These are phyloP conservation scores for Termitomyces sp. DNA, from an alignment of 768 basidiomycete genomes.

Conservation along the genomic window DNA sequence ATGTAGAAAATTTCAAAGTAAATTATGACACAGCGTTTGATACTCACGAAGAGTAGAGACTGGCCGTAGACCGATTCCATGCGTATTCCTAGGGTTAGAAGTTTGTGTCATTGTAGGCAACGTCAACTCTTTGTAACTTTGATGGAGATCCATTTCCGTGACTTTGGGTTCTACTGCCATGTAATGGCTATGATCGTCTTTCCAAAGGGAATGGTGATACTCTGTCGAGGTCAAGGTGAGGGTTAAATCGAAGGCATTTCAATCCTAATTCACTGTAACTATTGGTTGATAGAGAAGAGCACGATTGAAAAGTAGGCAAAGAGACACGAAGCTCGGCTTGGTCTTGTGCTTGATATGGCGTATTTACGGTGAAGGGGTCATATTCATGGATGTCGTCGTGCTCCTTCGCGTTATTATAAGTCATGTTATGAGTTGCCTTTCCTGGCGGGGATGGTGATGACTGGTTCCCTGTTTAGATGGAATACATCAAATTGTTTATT, in stretches of 20 bases:
- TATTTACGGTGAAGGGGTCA: slow-evolving; percentile 3
- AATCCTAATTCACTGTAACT: background rate
- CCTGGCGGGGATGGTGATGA: slow-evolving; percentile 17
- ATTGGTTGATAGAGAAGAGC: background rate
- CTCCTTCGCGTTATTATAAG: background rate
- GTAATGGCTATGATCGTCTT: background rate
- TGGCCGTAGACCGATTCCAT: slow-evolving; percentile 53
- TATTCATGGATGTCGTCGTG: slow-evolving; percentile 11
- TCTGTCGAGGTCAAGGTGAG: background rate
- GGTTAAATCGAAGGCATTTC: background rate
- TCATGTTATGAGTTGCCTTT: background rate
- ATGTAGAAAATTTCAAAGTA: background rate
- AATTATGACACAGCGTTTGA: background rate
- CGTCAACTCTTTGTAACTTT: background rate
- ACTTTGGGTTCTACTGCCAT: background rate
- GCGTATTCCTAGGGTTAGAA: slow-evolving; percentile 27
- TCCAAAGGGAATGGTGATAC: background rate
- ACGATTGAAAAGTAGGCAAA: background rate
- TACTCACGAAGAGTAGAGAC: slow-evolving; percentile 68
- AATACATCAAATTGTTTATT: background rate
- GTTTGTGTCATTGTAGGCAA: background rate
- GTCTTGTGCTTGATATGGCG: background rate
- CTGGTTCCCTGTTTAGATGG: background rate
- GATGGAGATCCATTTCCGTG: background rate
- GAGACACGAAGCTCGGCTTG: background rate